Base-by-base conservation (phyloP, 2,329 filamentous ascomycete genomes). In the Pyrenophora tritici-repentis region DNA sequence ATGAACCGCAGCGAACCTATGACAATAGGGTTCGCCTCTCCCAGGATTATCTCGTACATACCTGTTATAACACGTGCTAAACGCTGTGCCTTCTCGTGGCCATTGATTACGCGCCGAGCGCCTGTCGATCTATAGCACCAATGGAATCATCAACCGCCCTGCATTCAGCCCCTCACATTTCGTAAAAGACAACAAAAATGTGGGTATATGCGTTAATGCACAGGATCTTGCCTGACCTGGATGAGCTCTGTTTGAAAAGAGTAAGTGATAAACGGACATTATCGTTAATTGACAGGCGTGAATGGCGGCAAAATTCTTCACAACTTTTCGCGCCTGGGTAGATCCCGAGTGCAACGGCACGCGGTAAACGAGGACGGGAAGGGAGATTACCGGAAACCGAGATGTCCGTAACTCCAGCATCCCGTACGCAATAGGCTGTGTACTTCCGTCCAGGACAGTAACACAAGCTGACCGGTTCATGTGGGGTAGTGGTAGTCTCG, bases 31-130 rank as follows among this genome's bases (percentile, higher is more conserved):
- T 14, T 20, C 18, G 34, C 9, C 20, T 39, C 17, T 17, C 41
- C 9, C 14, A 18, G 22, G 20, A 31, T 29, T 22, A 40, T 48
- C 45, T 32, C 34, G 33, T 42, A 40, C 26, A 32, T 34, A 31
- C 17, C 35, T 17, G 31, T 20, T n/a, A 14, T 47, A 47, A 44
- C n/a, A 45, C 42, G 31, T 48, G 40, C 14, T 32, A 37, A 9
- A 26, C 24, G 18, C 22, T 17, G 29, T 43, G 26, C 45, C 44
- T 37, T 20, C 42, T 56, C 42, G 43, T 46, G 37, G 46, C 34
- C 40, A 43, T 40, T 47, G 26, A 50, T 51, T 60, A 60, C 43
- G 49, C 57, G 57, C 55, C 55, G 38, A 39, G 40, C 45, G 39
- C 16, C 35, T 18, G 35, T 22, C 20, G 39, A 50, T 51, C 56